Evolutionary conservation across 306 rosid species (phyloP).

Genomic region (Geum urbanum): DNA sequence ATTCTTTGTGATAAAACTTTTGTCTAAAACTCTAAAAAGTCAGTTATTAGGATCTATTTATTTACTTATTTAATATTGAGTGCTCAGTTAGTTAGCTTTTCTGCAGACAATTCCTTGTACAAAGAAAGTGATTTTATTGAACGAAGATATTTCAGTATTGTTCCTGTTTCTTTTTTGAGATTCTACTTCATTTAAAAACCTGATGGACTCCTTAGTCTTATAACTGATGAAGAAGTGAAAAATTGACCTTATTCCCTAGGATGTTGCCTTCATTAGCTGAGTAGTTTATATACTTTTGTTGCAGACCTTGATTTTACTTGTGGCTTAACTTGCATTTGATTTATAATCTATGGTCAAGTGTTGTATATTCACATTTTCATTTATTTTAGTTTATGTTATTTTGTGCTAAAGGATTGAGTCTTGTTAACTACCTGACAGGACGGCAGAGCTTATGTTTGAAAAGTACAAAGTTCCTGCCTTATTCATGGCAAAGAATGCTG

Average conservation of each 20-base stretch:
- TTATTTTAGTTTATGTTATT: neutral
- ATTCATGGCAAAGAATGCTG: constrained; percentile 97
- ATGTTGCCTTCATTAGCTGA: neutral
- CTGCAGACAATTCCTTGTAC: neutral
- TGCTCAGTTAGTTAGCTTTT: neutral
- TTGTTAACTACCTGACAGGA: constrained; percentile 54
- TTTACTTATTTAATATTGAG: neutral
- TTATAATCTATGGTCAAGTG: neutral
- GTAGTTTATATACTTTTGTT: neutral
- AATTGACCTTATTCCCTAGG: neutral
- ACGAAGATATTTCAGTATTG: neutral
- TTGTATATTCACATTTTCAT: neutral
- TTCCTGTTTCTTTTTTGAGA: neutral
- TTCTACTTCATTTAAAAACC: neutral
- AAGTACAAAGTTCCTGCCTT: constrained; percentile 96
- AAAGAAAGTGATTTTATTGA: neutral
- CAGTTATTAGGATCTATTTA: neutral
- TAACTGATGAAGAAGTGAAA: neutral
- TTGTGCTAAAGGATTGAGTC: constrained; percentile 14
- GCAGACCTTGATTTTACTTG: neutral
- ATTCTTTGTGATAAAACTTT: neutral
- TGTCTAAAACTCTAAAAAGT: neutral
- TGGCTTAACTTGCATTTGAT: neutral
- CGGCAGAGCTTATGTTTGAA: constrained; percentile 94
- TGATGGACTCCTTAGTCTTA: neutral